phyloP scores from a whole-genome alignment of 208 protist species.

The Novymonas esmeraldas region DNA sequence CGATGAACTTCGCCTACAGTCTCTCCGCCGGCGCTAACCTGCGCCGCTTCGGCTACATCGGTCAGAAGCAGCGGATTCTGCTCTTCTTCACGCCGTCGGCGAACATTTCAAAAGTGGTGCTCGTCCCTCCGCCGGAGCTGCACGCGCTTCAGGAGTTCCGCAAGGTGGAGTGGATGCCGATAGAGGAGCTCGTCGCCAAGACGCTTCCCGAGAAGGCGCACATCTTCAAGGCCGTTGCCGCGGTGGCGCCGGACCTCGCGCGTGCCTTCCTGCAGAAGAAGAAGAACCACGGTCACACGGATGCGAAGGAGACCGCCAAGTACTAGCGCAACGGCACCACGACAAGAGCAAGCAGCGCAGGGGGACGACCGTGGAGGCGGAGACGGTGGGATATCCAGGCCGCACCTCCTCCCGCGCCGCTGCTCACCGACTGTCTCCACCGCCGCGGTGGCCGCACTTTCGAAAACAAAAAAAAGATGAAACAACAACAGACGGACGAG shows the following conservation, averaged over 20 bases:
- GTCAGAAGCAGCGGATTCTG: slow-evolving; percentile 77
- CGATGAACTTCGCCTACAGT: slow-evolving; percentile 68
- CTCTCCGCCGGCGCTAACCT: slow-evolving; percentile 58
- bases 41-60: slow-evolving; percentile 65
- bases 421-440: too few species aligned
- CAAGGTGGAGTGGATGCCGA: slow-evolving; percentile 54
- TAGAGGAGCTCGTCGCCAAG: slow-evolving; percentile 27
- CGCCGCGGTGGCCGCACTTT: too few species aligned
- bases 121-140: slow-evolving; percentile 56
- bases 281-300: neutral
- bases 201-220: slow-evolving; percentile 58
- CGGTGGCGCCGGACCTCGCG: slow-evolving; percentile 44
- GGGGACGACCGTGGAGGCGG: neutral
- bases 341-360: neutral
- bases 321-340: neutral
- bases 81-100: slow-evolving; percentile 61
- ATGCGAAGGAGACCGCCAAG: slow-evolving; percentile 7
- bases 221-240: slow-evolving; percentile 58
- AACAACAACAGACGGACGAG: too few species aligned
- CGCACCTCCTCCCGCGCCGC: too few species aligned
- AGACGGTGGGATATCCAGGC: too few species aligned
- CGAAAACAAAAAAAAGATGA: too few species aligned
- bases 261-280: slow-evolving; percentile 36
- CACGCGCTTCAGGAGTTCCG: slow-evolving; percentile 61
- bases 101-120: slow-evolving; percentile 54